phyloP scores from a whole-genome alignment of 2,329 filamentous ascomycete genomes.

The Verticillium isaacii region DNA sequence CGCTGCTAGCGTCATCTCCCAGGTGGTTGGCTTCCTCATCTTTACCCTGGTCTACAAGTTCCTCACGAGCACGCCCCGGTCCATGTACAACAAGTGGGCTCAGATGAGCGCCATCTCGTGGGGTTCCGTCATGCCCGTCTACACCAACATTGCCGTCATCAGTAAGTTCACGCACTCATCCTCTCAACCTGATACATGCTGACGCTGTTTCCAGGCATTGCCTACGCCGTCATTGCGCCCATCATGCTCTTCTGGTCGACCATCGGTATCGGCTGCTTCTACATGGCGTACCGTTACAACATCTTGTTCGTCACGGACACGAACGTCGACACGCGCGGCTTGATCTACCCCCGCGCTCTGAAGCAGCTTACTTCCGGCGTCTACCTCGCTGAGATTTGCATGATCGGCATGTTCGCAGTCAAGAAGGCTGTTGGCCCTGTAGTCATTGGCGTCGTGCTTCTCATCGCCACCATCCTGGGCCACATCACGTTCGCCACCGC shows the following conservation, averaged over 20 bases:
- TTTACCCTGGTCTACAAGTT: constrained; percentile 65
- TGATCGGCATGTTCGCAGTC: constrained; percentile 77
- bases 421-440: constrained; percentile 63
- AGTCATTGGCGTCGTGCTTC: constrained; percentile 68
- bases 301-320: constrained; percentile 76
- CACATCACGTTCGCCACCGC: constrained; percentile 68
- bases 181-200: constrained; percentile 6
- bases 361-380: constrained; percentile 81
- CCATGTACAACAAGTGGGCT: constrained; percentile 72
- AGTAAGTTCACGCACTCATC: constrained; percentile 32
- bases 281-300: constrained; percentile 83
- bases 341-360: constrained; percentile 81
- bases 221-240: constrained; percentile 80
- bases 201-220: constrained; percentile 45
- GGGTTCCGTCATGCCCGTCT: constrained; percentile 72
- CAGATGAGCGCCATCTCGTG: constrained; percentile 65
- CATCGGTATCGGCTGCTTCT: constrained; percentile 72
- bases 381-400: constrained; percentile 73
- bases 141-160: constrained; percentile 70
- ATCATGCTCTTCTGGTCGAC: constrained; percentile 77
- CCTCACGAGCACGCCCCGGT: constrained; percentile 71
- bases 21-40: constrained; percentile 60
- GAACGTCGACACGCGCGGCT: constrained; percentile 80
- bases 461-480: constrained; percentile 72
- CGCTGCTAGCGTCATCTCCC: constrained; percentile 67